Percentiles rank a stretch among this genome's conserved stretches.
Evolutionary conservation across 345 rosid genomes (phyloP).

Genomic region (Carallia brachiata): DNA sequence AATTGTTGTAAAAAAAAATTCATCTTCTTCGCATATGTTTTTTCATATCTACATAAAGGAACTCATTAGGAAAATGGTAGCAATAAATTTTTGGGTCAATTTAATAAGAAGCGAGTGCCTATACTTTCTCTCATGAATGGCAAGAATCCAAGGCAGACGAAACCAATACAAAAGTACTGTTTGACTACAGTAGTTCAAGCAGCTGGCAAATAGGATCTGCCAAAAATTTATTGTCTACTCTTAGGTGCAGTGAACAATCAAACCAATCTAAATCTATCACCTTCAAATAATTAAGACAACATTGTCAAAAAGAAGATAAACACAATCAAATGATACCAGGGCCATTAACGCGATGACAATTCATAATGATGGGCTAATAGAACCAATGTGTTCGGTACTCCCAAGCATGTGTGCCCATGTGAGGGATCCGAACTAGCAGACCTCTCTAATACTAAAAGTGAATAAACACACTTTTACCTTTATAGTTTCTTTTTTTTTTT

Average conservation of each 20-base stretch:
- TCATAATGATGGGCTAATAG: background rate
- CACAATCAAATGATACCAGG: background rate
- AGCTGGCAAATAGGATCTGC: slow-evolving; percentile 13
- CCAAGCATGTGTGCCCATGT: slow-evolving; percentile 14
- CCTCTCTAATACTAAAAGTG: background rate
- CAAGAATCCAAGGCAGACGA: too few species aligned
- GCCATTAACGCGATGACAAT: too few species aligned
- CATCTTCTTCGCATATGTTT: too few species aligned
- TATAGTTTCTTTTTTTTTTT: too few species aligned
- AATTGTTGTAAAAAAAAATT: too few species aligned
- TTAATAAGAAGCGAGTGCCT: too few species aligned
- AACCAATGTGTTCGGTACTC: background rate
- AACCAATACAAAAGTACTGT: too few species aligned
- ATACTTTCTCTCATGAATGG: too few species aligned
- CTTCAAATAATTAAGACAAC: background rate
- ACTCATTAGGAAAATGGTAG: too few species aligned
- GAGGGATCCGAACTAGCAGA: background rate
- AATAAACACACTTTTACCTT: background rate
- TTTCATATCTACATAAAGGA: too few species aligned
- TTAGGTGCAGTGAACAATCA: background rate
- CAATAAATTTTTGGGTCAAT: too few species aligned
- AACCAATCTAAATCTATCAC: background rate
- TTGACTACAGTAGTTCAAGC: background rate
- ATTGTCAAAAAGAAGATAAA: background rate
- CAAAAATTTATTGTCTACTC: slow-evolving; percentile 4